Conservation (phyloP, 495 filamentous ascomycete genomes). For the Bacidia gigantensis region DNA sequence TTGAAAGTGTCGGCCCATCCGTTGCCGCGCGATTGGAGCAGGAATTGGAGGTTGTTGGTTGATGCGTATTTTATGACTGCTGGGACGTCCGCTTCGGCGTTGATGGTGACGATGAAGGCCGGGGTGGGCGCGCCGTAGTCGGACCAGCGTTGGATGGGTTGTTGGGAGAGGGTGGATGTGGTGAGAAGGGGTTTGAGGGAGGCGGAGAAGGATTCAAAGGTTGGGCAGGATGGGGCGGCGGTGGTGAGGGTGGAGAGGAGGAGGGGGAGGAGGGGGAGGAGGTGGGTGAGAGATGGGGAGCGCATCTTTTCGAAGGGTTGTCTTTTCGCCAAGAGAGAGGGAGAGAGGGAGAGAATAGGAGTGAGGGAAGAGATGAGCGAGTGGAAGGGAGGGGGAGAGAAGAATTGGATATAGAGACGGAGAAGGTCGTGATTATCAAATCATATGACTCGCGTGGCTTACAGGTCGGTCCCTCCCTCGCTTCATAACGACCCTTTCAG, state of each 20-base stretch:
- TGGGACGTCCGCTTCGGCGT: constrained; percentile 19
- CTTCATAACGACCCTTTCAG: neutral
- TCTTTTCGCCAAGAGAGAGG: too few relatives aligned
- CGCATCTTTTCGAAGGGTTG: neutral
- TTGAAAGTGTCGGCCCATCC: constrained; percentile 22
- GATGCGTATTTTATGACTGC: constrained; percentile 10
- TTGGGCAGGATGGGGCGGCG: neutral
- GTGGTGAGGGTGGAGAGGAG: neutral
- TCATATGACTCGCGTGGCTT: too few relatives aligned
- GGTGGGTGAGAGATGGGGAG: neutral
- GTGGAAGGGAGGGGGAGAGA: too few relatives aligned
- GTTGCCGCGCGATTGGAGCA: constrained; percentile 20
- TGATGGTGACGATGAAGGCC: constrained; percentile 18
- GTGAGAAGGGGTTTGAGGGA: neutral
- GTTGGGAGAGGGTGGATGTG: neutral
- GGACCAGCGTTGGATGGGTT: constrained; percentile 16
- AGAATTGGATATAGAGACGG: too few relatives aligned
- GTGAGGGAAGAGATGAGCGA: too few relatives aligned
- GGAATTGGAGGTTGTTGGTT: constrained; percentile 18
- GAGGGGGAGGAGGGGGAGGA: neutral
- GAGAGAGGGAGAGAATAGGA: too few relatives aligned
- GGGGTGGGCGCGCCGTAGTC: constrained; percentile 19
- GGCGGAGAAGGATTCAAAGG: neutral
- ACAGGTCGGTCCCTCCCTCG: neutral
- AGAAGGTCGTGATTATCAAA: too few relatives aligned